Base-by-base conservation (phyloP, 2,329 filamentous ascomycete genomes). In the Fusarium sp. region DNA sequence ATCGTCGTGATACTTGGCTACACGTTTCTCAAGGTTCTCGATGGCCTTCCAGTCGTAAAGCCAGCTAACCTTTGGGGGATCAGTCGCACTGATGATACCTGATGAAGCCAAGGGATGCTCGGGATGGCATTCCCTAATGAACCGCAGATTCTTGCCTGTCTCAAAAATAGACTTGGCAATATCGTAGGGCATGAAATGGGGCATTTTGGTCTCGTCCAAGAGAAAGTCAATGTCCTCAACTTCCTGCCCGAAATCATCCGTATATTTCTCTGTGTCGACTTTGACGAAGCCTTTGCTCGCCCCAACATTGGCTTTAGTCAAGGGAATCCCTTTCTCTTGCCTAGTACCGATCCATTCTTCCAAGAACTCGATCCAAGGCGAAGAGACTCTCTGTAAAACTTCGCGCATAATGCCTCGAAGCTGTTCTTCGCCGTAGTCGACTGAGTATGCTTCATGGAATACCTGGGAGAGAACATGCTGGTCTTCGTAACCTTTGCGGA, bases 261-360 rank as follows among this genome's bases (percentile, higher is more conserved):
- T 80, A 79, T 85, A 88, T 33, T 85, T 81, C 58, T 86, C 85
- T 25, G 85, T 84, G 40, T 89, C 88, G 2, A 91, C 83, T 60
- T 86, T 88, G 70, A 93, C 86, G 75, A 94, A 93, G 30, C 88
- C 86, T 73, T 88, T 89, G 63, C 80, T 85, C 42, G 82, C 79
- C 23, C 85, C 84, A 6, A 82, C 50, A 40, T 79, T 79, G 59
- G 85, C 78, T 77, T 86, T 90, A 9, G 86, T 85, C 35, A 91
- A 76, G 1, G 86, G 86, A 16, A 88, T 82, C 2, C 89, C 88
- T 40, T 86, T 83, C 73, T 93, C 90, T 6, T 85, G 83, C 67
- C 85, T 87, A 16, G 94, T 87, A 0, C 94, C 94, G 67, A 95
- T 89, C 93, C 94, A 96, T 77, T 91, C 90, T 73, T 92, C 88